These are phyloP conservation scores for Hyaloscypha finlandica DNA, from an alignment of 495 filamentous ascomycete genomes.

Conservation along the genomic window DNA sequence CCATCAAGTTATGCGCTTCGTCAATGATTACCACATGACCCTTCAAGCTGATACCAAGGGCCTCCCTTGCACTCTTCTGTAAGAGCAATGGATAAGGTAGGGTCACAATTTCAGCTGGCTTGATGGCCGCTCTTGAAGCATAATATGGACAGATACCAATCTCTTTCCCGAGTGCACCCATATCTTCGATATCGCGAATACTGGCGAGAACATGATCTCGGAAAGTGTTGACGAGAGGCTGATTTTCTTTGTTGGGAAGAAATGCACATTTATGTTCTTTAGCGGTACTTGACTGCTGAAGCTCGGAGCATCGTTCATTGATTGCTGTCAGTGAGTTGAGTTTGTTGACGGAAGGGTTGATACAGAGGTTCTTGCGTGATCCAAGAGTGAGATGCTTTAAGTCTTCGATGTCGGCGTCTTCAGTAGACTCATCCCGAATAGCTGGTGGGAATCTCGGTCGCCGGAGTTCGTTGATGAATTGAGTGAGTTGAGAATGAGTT, in stretches of 20 bases:
- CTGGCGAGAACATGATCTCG: conserved; percentile 85
- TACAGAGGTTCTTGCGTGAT: conserved; percentile 90
- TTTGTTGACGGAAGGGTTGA: conserved; percentile 76
- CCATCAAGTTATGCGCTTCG: conserved; percentile 97
- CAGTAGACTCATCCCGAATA: conserved; percentile 41
- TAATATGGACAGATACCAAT: conserved; percentile 94
- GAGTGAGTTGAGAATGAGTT: conserved; percentile 91
- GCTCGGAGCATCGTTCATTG: conserved; percentile 91
- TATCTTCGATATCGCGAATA: conserved; percentile 91
- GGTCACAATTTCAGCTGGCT: conserved; percentile 88
- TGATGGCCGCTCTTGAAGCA: conserved; percentile 80
- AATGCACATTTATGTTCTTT: conserved; percentile 73
- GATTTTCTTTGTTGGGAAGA: conserved; percentile 74
- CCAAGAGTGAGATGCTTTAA: conserved; percentile 88
- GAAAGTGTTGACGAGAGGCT: conserved; percentile 73
- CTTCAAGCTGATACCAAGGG: conserved; percentile 81
- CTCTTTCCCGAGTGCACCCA: conserved; percentile 73
- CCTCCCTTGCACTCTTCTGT: conserved; percentile 86
- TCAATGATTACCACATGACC: conserved; percentile 91
- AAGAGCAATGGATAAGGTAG: conserved; percentile 90
- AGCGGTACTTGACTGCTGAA: conserved; percentile 74
- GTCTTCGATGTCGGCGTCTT: conserved; percentile 52
- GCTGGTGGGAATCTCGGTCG: conserved; percentile 75
- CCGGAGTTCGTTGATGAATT: conserved; percentile 89
- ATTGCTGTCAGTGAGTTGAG: conserved; percentile 78